Conservation (phyloP, 2,329 filamentous ascomycete genomes). For the Cercospora janseana region DNA sequence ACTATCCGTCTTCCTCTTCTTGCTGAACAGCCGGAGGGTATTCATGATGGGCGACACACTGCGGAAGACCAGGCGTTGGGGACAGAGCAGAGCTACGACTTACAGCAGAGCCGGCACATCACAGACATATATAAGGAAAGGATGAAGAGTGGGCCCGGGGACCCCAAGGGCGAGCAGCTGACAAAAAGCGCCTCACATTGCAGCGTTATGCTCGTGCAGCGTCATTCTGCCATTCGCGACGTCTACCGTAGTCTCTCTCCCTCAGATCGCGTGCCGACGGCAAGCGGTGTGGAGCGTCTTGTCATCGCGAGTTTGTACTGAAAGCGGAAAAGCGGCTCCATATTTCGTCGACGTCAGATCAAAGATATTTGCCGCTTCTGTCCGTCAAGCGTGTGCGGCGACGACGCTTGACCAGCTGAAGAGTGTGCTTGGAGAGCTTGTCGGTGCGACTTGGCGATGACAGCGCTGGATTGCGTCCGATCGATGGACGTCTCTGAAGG, state of each 20-base stretch:
- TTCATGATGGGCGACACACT: neutral
- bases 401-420: slow-evolving; percentile 5
- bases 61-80: neutral
- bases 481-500: neutral
- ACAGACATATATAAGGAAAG: slow-evolving; percentile 7
- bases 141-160: slow-evolving; percentile 9
- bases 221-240: slow-evolving; percentile 21
- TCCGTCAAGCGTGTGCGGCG: neutral
- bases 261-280: neutral
- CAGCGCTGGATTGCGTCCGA: neutral
- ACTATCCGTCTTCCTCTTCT: slow-evolving; percentile 7
- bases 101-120: too few species aligned
- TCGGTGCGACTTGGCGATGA: slow-evolving; percentile 5
- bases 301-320: neutral
- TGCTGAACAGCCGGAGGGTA: slow-evolving; percentile 1
- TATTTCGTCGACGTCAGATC: slow-evolving; percentile 4
- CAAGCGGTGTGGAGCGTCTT: slow-evolving; percentile 1
- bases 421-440: slow-evolving; percentile 9
- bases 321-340: neutral
- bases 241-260: neutral
- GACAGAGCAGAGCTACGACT: neutral
- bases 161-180: slow-evolving; percentile 10
- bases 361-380: too few species aligned
- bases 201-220: slow-evolving; percentile 5
- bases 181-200: too few species aligned